A percentile compares a stretch with the other conserved stretches of the same genome.
Conservation (phyloP, 257 asterid species). For the Linaria vulgaris region DNA sequence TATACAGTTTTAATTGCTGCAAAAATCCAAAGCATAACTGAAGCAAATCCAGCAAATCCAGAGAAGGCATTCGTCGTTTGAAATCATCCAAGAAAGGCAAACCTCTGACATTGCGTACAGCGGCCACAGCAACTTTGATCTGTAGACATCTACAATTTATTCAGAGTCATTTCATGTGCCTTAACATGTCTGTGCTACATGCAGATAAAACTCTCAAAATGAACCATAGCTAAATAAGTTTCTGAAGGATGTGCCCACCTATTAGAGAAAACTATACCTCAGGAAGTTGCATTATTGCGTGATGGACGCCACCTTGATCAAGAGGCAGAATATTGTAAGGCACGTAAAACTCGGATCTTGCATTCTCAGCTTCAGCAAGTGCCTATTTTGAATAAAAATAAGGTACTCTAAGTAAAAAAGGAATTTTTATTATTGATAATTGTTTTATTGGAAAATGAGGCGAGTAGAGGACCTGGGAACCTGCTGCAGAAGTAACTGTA, state of each 20-base stretch:
- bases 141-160: constrained; percentile 41
- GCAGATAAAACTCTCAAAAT: constrained; percentile 5
- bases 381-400: constrained; percentile 49
- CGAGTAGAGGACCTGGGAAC: constrained; percentile 61
- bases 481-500: constrained; percentile 71
- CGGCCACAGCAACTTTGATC: constrained; percentile 79
- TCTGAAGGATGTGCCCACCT: constrained; percentile 8
- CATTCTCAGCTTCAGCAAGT: constrained; percentile 58
- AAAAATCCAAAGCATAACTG: constrained; percentile 74
- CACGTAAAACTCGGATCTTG: constrained; percentile 67
- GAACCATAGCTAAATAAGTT: constrained; percentile 13
- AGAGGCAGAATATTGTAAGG: constrained; percentile 91
- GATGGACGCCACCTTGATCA: constrained; percentile 83
- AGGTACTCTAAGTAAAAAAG: too few relatives aligned
- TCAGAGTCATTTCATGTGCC: constrained; percentile 30
- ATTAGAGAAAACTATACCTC: constrained; percentile 59
- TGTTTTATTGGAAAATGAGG: background rate
- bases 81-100: constrained; percentile 75
- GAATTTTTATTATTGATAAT: too few relatives aligned
- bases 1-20: too few relatives aligned
- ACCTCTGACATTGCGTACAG: constrained; percentile 72
- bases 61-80: constrained; percentile 37
- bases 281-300: constrained; percentile 92
- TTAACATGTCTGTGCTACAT: constrained; percentile 20
- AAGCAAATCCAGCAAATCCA: constrained; percentile 92